Evolutionary conservation across 768 basidiomycete species (phyloP), one percentile per base, ranked within the genome.

Genomic region (Phlebiopsis gigantea): DNA sequence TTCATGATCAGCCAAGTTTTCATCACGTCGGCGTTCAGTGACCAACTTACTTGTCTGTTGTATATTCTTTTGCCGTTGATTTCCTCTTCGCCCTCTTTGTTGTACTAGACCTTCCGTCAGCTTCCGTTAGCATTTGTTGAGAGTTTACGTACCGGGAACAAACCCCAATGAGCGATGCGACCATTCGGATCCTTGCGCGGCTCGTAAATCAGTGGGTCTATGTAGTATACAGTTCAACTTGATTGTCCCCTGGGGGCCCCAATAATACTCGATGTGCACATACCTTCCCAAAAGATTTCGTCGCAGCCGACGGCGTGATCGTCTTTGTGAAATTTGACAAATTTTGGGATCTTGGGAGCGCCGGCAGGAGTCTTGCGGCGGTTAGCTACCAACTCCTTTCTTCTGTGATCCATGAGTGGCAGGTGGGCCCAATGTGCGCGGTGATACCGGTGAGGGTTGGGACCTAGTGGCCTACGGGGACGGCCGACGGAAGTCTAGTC

Each of bases 201-300:
- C 4, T 25, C 49, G 34, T 29, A 58, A 19, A 14, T 43, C 12
- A 19, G 21, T 1, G 57, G 57, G 24, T 58, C 57, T 58, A 24
- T 22, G 26, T 1, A 17, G 1, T n/a, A 8, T 22, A 1, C 5
- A 39, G 39, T 6, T 44, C 15, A 28, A 12, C 12, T 3, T 21
- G 12, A 17, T 3, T 39, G 3, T 39, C 34, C 34, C 12, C 34
- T 39, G 8, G 17, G 25, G 17, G 26, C 26, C 17, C 25, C 19
- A 52, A 19, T 41, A 41, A 12, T 48, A 30, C 17, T 39, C 34
- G 34, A 9, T 39, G 17, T 39, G 17, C 17, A 12, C 30, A 6
- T 19, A 58, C 57, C 57, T 39, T 55, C 57, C 57, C 52, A 58
- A 21, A 58, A 55, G n/a, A 58, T 50, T 10, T 58, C 57, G 30